Percentiles rank a stretch among this genome's conserved stretches.
Evolutionary conservation across 345 rosid species (phyloP).

Genomic region (Turnera subulata): DNA sequence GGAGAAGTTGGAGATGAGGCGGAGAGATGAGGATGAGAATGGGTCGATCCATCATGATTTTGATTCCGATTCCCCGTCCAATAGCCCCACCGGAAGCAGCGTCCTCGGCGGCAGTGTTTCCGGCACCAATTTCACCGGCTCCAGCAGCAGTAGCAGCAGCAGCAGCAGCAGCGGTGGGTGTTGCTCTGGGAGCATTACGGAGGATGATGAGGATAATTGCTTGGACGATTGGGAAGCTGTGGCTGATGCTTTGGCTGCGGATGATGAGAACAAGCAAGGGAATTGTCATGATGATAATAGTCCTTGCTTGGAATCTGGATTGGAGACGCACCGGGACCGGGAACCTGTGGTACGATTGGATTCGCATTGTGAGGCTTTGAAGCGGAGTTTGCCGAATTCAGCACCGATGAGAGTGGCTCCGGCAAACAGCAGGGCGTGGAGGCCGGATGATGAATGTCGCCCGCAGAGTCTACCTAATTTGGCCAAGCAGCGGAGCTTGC

Average conservation of each 20-base stretch:
- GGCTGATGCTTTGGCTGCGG: slow-evolving; percentile 89
- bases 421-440: slow-evolving; percentile 64
- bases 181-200: slow-evolving; percentile 80
- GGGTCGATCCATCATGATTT: slow-evolving; percentile 48
- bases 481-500: slow-evolving; percentile 61
- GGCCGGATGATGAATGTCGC: slow-evolving; percentile 69
- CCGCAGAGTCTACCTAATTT: slow-evolving; percentile 81
- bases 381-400: too few relatives aligned
- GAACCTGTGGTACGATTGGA: slow-evolving; percentile 21
- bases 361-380: slow-evolving; percentile 2
- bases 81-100: slow-evolving; percentile 48
- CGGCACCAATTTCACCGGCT: slow-evolving; percentile 43
- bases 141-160: slow-evolving; percentile 39
- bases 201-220: slow-evolving; percentile 60
- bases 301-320: slow-evolving; percentile 18
- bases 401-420: slow-evolving; percentile 9
- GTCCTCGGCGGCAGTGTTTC: slow-evolving; percentile 35
- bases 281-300: slow-evolving; percentile 26
- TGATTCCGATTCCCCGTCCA: slow-evolving; percentile 51
- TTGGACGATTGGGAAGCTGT: slow-evolving; percentile 97
- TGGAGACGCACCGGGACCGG: slow-evolving; percentile 15
- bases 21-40: slow-evolving; percentile 15
- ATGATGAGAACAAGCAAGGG: slow-evolving; percentile 39
- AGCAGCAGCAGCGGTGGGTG: slow-evolving; percentile 71
- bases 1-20: slow-evolving; percentile 38